Evolutionary conservation across 2,329 filamentous ascomycete genomes (phyloP), one percentile per base, ranked within the genome.

Genomic region (Fusarium foetens): DNA sequence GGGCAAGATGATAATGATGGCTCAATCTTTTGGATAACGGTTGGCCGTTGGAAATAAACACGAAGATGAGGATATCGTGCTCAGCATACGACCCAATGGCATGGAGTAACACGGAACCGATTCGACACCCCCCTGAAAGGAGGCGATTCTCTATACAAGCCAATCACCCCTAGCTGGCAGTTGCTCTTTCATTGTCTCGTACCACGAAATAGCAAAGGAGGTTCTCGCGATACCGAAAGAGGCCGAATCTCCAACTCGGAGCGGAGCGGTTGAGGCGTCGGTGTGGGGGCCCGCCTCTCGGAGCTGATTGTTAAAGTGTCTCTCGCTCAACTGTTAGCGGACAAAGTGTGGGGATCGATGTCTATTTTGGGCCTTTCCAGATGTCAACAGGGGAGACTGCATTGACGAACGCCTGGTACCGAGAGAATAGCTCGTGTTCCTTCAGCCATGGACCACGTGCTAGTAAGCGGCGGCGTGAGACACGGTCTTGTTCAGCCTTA

Each of bases 291-390:
- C 68, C 61, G 46, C 53, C 29, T 68, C 43, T 71, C 74, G 74
- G 75, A 73, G 66, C 58, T 58, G 45, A 29, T 23, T 68, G n/a
- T 54, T 53, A 29, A 33, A 63, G 23, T 39, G 38, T 63, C 43
- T 60, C 46, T 66, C 46, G 38, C 63, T 66, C 38, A 59, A 51
- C 19, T 63, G 54, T 68, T 66, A 68, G 65, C 63, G 63, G 38
- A 43, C 41, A 62, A 31, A 31, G 41, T 74, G 72, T 73, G 75
- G 73, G 72, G 75, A 62, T 61, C 31, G 16, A 63, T 61, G 31
- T 58, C 72, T 76, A 76, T 77, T 77, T 77, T 76, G 61, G 66
- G 68, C 29, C 49, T 45, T 49, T 70, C 53, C 51, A 72, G 42
- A 70, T 63, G 68, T 70, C 63, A 72, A 68, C 68, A 71, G 65